A percentile compares a stretch with the other conserved stretches of the same genome.
These are phyloP conservation scores for Cordia subcordata DNA, from an alignment of 257 asterid species.

Conservation along the genomic window DNA sequence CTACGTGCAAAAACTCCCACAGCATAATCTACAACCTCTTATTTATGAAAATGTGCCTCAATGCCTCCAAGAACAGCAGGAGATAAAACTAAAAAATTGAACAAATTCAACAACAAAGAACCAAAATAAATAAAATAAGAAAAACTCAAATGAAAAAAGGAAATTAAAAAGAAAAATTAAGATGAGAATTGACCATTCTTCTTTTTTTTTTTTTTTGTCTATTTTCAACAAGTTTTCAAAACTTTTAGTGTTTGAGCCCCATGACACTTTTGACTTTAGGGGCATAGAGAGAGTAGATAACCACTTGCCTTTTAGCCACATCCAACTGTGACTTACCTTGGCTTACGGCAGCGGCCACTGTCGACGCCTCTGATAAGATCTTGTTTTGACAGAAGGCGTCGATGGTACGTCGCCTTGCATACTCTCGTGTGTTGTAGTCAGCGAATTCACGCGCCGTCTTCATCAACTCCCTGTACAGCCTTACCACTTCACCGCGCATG, in stretches of 20 bases:
- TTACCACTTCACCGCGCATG: conserved; percentile 56
- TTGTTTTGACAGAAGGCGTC: conserved; percentile 78
- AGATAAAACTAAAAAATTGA: no score
- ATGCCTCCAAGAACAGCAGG: no score
- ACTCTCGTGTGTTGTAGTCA: conserved; percentile 86
- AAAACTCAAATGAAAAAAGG: not conserved
- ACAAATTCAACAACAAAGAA: no score
- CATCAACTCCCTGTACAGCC: conserved; percentile 67
- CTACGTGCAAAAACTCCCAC: no score
- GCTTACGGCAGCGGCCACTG: conserved; percentile 52
- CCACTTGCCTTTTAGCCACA: conserved; percentile 75
- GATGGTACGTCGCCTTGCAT: conserved; percentile 72
- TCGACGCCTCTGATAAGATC: conserved; percentile 41
- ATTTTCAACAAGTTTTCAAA: no score
- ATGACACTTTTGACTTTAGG: conserved; percentile 69
- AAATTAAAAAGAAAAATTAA: no score
- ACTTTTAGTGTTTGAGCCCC: conserved; percentile 43
- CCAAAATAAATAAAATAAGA: no score
- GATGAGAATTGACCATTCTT: not conserved
- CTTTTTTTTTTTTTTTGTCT: no score
- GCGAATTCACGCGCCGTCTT: conserved; percentile 67
- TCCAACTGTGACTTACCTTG: conserved; percentile 80
- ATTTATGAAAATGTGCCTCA: no score
- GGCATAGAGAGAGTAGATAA: conserved; percentile 70
- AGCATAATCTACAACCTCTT: no score